These are phyloP conservation scores for Entomortierella beljakovae DNA, from an alignment of 192 early-diverging fungal genomes.

Conservation along the genomic window DNA sequence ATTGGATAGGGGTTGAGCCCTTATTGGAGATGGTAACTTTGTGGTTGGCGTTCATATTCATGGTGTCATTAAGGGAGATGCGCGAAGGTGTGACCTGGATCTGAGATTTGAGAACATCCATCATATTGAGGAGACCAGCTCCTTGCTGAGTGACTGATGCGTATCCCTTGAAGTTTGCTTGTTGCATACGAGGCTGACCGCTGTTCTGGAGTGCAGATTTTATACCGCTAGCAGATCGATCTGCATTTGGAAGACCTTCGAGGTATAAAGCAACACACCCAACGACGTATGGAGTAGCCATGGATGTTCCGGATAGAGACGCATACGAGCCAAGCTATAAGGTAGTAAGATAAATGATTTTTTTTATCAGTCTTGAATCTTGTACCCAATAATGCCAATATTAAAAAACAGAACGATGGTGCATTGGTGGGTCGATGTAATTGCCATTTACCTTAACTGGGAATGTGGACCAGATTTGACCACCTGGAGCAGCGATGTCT, in stretches of 20 bases:
- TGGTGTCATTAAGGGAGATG: constrained; percentile 68
- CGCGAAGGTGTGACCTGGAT: constrained; percentile 63
- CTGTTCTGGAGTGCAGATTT: constrained; percentile 52
- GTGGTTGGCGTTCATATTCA: constrained; percentile 43
- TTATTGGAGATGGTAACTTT: constrained; percentile 56
- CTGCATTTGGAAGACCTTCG: constrained; percentile 32
- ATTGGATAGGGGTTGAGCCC: constrained; percentile 25
- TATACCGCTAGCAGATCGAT: constrained; percentile 34
- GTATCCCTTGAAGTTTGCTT: constrained; percentile 18
- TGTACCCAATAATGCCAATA: too few relatives aligned
- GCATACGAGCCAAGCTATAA: constrained; percentile 62
- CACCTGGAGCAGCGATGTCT: constrained; percentile 70
- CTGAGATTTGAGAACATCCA: constrained; percentile 66
- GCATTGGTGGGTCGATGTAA: too few relatives aligned
- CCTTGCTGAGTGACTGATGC: constrained; percentile 73
- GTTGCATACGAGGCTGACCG: constrained; percentile 32
- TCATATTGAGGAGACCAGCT: constrained; percentile 80
- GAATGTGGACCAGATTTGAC: constrained; percentile 71
- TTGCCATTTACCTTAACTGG: constrained; percentile 58
- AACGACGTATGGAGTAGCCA: constrained; percentile 72
- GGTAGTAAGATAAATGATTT: constrained; percentile 42
- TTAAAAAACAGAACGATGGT: too few relatives aligned
- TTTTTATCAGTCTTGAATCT: too few relatives aligned
- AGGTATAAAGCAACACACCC: constrained; percentile 55
- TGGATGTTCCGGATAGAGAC: constrained; percentile 71